Base-by-base conservation (phyloP, 2,329 filamentous ascomycete species). In the Polytolypa hystricis region DNA sequence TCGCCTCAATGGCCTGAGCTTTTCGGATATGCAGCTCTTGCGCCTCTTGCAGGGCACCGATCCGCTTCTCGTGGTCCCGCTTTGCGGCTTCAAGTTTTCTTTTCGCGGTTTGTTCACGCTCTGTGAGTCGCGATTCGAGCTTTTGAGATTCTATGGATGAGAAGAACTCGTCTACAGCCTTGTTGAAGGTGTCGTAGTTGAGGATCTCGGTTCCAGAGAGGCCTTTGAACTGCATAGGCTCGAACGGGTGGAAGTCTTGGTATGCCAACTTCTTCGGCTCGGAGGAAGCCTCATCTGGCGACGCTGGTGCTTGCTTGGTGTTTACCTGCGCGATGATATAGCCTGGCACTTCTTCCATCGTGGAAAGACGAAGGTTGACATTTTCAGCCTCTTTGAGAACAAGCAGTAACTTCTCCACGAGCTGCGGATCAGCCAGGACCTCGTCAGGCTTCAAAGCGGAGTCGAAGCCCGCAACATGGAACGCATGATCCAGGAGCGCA, bases 101-200 rank as follows among this genome's bases (percentile, higher is more conserved):
- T 60, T 80, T 83, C 3, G 91, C 91, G 3, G 73, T 70, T 14
- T 81, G 77, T 57, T 98, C 86, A 33, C 81, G 76, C 56, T 96
- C 89, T 3, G 76, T 77, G 4, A 96, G 64, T 36, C 78, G 74
- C 1, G 84, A 93, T 56, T 93, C 82, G 1, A 96, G 69, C 55
- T 84, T 93, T 55, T 95, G 89, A 0, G 87, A 85, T 61, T 98
- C 91, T 17, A 96, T 75, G 0, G 89, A 96, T 0, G 91, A 96
- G 58, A 93, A 96, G 64, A 95, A 98, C 47, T 94, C 84, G 54
- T 98, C 91, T 0, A 94, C 86, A 0, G 86, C 91, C 53, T 81
- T 82, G 58, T 95, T 95, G 66, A 93, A 96, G 7, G 79, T 81
- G 5, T 84, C 73, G 46, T 87, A 86, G 37, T 84, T 74, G 9